Percentiles rank a stretch among this genome's conserved stretches.
Evolutionary conservation across 495 filamentous ascomycete species (phyloP).

Genomic region (Aspergillus indologenus): DNA sequence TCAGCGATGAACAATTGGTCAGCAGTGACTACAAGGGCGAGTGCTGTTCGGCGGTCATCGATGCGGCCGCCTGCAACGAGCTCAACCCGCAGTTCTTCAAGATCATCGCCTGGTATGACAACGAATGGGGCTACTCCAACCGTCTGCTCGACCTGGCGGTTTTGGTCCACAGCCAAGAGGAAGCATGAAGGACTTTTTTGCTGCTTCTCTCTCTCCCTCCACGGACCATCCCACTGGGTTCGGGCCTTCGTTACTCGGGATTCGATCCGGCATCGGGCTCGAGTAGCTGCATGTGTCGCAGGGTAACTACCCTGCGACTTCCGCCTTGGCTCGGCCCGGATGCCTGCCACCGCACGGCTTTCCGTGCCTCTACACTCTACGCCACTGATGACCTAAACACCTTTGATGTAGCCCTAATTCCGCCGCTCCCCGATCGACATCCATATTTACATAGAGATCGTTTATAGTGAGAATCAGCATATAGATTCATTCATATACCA

Average conservation of each 20-base stretch:
- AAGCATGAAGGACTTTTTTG: not conserved
- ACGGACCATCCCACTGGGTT: no score
- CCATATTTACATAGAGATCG: not conserved
- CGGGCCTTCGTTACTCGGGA: no score
- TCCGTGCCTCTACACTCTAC: no score
- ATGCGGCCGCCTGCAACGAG: slow-evolving; percentile 31
- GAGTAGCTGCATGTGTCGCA: no score
- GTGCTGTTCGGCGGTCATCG: slow-evolving; percentile 30
- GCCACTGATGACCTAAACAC: not conserved
- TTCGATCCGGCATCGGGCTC: no score
- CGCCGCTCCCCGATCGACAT: not conserved
- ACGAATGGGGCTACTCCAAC: slow-evolving; percentile 39
- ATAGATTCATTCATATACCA: no score
- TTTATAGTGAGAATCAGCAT: no score
- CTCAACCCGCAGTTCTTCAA: slow-evolving; percentile 39
- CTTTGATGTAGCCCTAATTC: not conserved
- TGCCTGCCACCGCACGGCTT: no score
- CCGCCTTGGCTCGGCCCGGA: not conserved
- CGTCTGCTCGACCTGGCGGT: slow-evolving; percentile 32
- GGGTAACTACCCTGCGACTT: not conserved
- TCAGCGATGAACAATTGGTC: slow-evolving; percentile 34
- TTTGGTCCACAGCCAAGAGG: not conserved
- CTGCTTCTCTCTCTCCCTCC: no score
- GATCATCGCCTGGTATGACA: slow-evolving; percentile 40
- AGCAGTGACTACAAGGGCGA: slow-evolving; percentile 35